Evolutionary conservation across 2,329 filamentous ascomycete species (phyloP), one percentile per base, ranked within the genome.

Genomic region (Hypoxylon sp.): DNA sequence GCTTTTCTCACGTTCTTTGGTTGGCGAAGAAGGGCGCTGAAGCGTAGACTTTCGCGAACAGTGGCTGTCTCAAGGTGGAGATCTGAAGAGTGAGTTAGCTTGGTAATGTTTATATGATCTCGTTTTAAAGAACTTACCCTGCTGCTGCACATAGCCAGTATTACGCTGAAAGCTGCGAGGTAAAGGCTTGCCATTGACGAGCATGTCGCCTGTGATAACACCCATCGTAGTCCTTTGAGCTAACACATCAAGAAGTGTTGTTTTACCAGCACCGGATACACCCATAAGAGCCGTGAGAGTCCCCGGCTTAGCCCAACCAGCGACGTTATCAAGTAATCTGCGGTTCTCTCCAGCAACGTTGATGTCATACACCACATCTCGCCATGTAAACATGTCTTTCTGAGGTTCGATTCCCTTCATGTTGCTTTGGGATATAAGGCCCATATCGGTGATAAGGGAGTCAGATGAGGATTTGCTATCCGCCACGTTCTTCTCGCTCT

Each of bases 91-190:
- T n/a, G 1, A 4, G 5, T 45, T 45, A 45, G 31, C n/a, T 27
- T 7, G 4, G 16, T 6, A 15, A 26, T 11, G 2, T 5, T 2
- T 4, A 19, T 7, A 5, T 2, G 3, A 15, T 26, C 7, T 3
- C 15, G n/a, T 21, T 3, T 2, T 4, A 13, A 8, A 16, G 12
- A 21, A 36, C 41, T 29, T 79, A 80, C 96, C 91, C 68, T 95
- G 89, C 69, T 96, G 91, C 67, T 96, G 90, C 19, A 91, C 91
- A 63, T 95, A 96, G 40, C 91, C 91, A 0, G 90, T 93, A 73
- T 91, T 92, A 59, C 91, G 87, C 69, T 95, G 90, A 78, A 96
- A 96, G 0, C 88, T 90, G 31, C 79, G 79, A 57, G 93, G 89
- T 15, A 45, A 19, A 9, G 41, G 41, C 13, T 29, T 45, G 31